phyloP scores from a whole-genome alignment of 2,329 filamentous ascomycete species.

The Fusarium nodosum region DNA sequence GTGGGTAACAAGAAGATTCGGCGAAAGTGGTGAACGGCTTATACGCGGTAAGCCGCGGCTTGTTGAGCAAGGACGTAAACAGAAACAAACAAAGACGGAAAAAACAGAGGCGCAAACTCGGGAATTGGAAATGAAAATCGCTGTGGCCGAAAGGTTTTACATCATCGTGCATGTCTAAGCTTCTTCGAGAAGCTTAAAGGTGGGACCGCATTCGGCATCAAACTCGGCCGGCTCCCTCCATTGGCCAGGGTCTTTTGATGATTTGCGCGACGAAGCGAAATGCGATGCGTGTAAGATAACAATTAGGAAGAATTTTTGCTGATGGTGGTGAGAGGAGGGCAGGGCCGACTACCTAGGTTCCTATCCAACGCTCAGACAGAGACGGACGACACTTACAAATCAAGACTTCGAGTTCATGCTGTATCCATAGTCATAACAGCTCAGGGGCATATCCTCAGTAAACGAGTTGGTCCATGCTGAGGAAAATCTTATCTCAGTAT shows the following conservation, averaged over 20 bases:
- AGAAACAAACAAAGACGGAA: background rate
- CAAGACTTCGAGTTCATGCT: background rate
- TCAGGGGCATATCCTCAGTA: constrained; percentile 23
- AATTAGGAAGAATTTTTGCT: background rate
- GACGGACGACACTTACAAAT: background rate
- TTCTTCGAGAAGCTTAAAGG: constrained; percentile 23
- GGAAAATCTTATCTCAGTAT: constrained; percentile 11
- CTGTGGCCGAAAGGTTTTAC: constrained; percentile 43
- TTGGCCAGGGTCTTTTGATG: constrained; percentile 12
- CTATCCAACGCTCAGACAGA: background rate
- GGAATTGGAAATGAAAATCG: constrained; percentile 19
- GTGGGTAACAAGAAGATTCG: constrained; percentile 6
- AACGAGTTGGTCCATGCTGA: constrained; percentile 20
- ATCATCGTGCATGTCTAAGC: constrained; percentile 45
- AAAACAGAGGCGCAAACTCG: constrained; percentile 2
- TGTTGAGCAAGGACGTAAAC: background rate
- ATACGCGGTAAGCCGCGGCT: constrained; percentile 39
- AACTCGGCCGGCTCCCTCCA: constrained; percentile 37
- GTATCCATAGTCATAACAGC: background rate
- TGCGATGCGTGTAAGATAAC: constrained; percentile 13
- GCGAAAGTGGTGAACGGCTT: constrained; percentile 21
- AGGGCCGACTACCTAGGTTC: too few relatives aligned
- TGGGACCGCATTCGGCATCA: constrained; percentile 26
- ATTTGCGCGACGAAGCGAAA: constrained; percentile 8
- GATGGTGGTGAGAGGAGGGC: background rate